These are phyloP conservation scores for Verbascum thapsus DNA, from an alignment of 257 asterid species.

Conservation along the genomic window DNA sequence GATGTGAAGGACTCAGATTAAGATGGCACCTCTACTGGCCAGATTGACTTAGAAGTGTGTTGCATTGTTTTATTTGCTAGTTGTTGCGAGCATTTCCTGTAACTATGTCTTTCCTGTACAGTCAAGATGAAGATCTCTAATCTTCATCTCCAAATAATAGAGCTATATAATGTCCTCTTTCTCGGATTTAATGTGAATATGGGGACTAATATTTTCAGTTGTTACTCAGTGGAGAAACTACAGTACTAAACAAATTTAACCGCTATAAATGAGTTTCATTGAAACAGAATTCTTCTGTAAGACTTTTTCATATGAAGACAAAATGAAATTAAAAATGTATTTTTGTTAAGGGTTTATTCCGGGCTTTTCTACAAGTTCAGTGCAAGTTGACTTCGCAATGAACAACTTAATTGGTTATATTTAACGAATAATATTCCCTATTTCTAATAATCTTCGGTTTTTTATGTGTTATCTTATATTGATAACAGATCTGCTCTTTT, in stretches of 20 bases:
- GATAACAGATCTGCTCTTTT: conserved; percentile 28
- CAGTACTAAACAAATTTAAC: neutral
- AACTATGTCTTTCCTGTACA: neutral
- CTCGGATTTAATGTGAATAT: neutral
- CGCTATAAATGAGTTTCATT: conserved; percentile 6
- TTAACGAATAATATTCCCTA: neutral
- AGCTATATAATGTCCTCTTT: neutral
- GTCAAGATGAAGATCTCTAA: neutral
- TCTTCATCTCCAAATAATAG: neutral
- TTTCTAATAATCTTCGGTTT: neutral
- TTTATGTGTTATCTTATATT: conserved; percentile 4
- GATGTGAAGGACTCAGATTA: neutral
- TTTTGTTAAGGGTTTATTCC: conserved; percentile 9
- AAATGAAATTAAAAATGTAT: conserved; percentile 9
- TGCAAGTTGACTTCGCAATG: neutral
- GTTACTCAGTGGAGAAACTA: neutral
- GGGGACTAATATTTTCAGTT: conserved; percentile 5
- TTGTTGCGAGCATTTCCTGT: neutral
- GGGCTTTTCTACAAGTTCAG: neutral
- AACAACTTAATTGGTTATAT: conserved; percentile 8
- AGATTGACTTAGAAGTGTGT: neutral
- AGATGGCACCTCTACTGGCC: neutral
- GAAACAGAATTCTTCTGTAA: neutral
- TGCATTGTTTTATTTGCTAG: neutral
- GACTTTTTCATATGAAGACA: conserved; percentile 11